Base-by-base conservation (phyloP, 1,284 basidiomycete species). In the Ceratorhiza oryzae-sativae region DNA sequence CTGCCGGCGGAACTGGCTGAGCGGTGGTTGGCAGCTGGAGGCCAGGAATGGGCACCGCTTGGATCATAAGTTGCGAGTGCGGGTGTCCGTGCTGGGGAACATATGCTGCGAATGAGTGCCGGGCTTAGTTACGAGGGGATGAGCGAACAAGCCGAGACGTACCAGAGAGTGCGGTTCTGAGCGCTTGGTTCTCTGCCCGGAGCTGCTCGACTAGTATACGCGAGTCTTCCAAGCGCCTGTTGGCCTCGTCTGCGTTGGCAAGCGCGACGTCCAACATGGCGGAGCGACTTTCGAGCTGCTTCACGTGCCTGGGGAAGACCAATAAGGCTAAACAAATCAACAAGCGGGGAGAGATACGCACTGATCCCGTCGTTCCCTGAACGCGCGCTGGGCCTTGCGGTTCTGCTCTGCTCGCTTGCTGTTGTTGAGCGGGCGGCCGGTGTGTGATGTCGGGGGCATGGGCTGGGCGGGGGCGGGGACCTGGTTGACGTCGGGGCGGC, bases 331-430 rank as follows among this genome's bases (percentile, higher is more conserved):
- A 63, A 53, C 36, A 53, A 73, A 48, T 53, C 34, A 60, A 49
- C 65, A 71, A 48, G 61, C n/a, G 15, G 4, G 59, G 39, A 75
- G 1, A 65, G 65, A 74, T n/a, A 85, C 90, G 80, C 71, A 93
- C 91, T 91, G 89, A 81, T 94, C 92, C 77, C 92, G 83, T 42
- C 92, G 87, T 79, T 94, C 92, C 74, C 92, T 82, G 79, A 94
- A 94, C 1, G 92, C 92, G 34, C 92, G 84, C 80, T 94, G 92
- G 0, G 92, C 92, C 77, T 92, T 93, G 76, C 92, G 83, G 79
- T 94, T 94, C 82, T 94, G 92, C 77, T 94, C 92, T 42, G 92
- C 92, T 12, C 91, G 86, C 78, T 93, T 93, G 78, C 88, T 91
- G 77, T 85, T 87, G 79, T 89, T 91, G 58, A 93, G 83, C 27